Evolutionary conservation across 2,329 filamentous ascomycete species (phyloP), one percentile per base, ranked within the genome.

Genomic region (Exophiala aquamarina): DNA sequence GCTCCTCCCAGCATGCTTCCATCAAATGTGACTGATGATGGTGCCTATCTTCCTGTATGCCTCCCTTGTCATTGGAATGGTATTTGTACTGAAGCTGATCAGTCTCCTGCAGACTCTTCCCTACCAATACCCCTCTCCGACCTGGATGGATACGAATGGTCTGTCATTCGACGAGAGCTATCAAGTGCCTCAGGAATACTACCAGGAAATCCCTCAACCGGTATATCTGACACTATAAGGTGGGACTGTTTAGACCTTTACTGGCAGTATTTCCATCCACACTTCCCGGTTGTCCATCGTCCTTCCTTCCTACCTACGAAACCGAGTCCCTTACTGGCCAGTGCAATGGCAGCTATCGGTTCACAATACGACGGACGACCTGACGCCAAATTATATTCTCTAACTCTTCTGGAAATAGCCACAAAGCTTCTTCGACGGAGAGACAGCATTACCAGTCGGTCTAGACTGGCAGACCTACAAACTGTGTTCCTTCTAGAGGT

Each of bases 111-210:
- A 69, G 66, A 59, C 57, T 54, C 60, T 66, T 38, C 61, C 64
- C 36, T 71, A 63, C 59, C 65, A 65, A 49, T 67, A 68, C 56
- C 65, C 62, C 57, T 67, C 65, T 59, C 63, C 62, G 52, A 62
- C 59, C 44, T 72, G 69, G 70, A 62, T 63, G 56, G 63, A 62
- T 47, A 59, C 63, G 56, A 68, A 58, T 61, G 60, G 60, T 54
- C 58, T 64, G 48, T 61, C 59, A 51, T 71, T 66, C 61, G 66
- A 67, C 51, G 65, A 63, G 57, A 66, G 57, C 56, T 62, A 61
- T 52, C 64, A 62, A 55, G 61, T 60, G 47, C 64, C 60, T 56
- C 60, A 58, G 57, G 62, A 56, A 36, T 63, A 60, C 32, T 66
- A 60, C 57, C 59, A 56, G 49, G 55, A 60, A 41, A 61, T 61